Conservation (phyloP, 2,329 filamentous ascomycete species). For the Hymenoscyphus fraxineus region DNA sequence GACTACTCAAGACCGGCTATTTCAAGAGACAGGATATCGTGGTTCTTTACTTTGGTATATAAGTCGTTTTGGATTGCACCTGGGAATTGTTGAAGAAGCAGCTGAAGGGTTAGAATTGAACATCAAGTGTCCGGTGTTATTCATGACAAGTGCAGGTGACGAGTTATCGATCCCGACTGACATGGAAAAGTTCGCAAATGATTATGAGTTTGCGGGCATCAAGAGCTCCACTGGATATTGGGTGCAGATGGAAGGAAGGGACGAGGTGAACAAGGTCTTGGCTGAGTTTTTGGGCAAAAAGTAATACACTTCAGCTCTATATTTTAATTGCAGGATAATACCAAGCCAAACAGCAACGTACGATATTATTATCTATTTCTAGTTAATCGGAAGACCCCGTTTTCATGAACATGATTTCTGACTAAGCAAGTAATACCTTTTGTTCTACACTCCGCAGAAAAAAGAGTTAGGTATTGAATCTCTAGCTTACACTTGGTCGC, state of each 20-base stretch:
- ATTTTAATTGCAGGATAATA: too few species aligned
- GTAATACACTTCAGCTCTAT: background rate
- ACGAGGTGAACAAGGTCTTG: background rate
- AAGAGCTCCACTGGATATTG: background rate
- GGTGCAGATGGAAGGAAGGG: background rate
- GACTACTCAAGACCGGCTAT: background rate
- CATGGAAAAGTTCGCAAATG: background rate
- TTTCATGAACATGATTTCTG: too few species aligned
- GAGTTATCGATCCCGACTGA: background rate
- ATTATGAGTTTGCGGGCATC: background rate
- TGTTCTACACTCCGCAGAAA: too few species aligned
- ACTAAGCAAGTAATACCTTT: too few species aligned
- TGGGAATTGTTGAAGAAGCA: background rate
- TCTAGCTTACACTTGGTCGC: too few species aligned
- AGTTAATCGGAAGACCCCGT: too few species aligned
- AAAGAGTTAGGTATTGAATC: too few species aligned
- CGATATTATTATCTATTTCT: too few species aligned
- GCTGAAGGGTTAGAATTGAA: background rate
- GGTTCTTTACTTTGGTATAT: background rate
- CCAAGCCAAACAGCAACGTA: too few species aligned
- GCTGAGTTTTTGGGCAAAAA: slow-evolving; percentile 4
- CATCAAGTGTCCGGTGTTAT: background rate
- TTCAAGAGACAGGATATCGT: background rate
- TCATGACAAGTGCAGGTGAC: background rate
- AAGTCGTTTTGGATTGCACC: background rate